Evolutionary conservation across 73 alveolate species (phyloP).

Genomic region (Paramecium pentaurelia): DNA sequence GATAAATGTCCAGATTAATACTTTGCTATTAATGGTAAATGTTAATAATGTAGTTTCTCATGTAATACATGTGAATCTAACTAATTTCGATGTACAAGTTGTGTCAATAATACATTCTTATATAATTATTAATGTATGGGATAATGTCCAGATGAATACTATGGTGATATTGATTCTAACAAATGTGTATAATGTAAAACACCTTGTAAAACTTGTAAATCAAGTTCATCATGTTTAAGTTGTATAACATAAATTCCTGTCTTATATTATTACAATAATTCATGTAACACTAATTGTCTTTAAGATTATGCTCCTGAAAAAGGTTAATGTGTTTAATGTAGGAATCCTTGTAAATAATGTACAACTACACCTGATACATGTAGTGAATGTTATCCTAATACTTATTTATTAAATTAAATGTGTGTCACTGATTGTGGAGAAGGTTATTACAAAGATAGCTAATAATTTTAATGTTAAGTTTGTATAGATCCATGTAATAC

Average conservation of each 20-base stretch:
- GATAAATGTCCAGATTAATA: background rate
- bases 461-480: background rate
- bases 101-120: background rate
- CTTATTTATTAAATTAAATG: background rate
- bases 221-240: background rate
- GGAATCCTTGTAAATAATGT: background rate
- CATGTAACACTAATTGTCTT: background rate
- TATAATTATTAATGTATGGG: background rate
- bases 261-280: background rate
- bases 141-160: background rate
- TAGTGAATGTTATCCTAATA: background rate
- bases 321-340: background rate
- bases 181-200: background rate
- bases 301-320: background rate
- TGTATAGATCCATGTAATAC: background rate
- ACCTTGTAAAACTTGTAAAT: background rate
- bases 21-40: background rate
- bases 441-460: background rate
- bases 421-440: constrained; percentile 8
- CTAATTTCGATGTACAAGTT: background rate
- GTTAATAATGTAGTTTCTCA: background rate
- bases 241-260: background rate
- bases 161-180: background rate
- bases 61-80: background rate
- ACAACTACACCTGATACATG: background rate